These are phyloP conservation scores for Myxozyma geophila DNA, from an alignment of 805 yeast species.

Conservation along the genomic window DNA sequence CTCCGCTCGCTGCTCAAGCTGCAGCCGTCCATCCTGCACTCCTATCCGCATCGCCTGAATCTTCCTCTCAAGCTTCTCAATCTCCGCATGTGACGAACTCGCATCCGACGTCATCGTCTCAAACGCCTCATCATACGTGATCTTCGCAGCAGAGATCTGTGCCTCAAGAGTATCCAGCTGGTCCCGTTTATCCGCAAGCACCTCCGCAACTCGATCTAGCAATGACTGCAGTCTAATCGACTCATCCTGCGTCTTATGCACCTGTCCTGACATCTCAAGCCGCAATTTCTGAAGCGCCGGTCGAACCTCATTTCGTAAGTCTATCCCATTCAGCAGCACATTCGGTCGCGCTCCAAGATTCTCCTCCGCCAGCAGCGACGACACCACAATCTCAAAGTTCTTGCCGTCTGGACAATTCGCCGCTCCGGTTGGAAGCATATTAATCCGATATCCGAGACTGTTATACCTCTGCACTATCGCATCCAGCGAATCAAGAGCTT, in stretches of 20 bases:
- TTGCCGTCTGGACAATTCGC: conserved; percentile 35
- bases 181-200: conserved; percentile 61
- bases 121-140: conserved; percentile 59
- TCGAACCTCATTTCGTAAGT: conserved; percentile 48
- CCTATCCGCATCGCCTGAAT: conserved; percentile 55
- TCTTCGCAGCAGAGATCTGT: conserved; percentile 56
- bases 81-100: conserved; percentile 61
- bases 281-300: conserved; percentile 52
- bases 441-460: conserved; percentile 55
- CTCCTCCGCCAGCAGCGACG: conserved; percentile 49
- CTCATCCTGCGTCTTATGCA: conserved; percentile 61
- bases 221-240: conserved; percentile 61
- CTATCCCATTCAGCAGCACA: conserved; percentile 48
- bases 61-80: conserved; percentile 66
- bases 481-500: conserved; percentile 57
- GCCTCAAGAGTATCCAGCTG: conserved; percentile 62
- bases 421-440: conserved; percentile 43
- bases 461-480: conserved; percentile 62
- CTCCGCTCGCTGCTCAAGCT: conserved; percentile 56
- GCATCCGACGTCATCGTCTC: conserved; percentile 60
- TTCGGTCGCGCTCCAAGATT: conserved; percentile 54
- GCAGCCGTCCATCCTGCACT: conserved; percentile 56
- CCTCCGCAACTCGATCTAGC: conserved; percentile 60
- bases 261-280: conserved; percentile 51
- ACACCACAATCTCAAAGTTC: conserved; percentile 51